Percentiles rank a stretch among this genome's conserved stretches.
These are phyloP conservation scores for Fraxinus angustifolia DNA, from an alignment of 305 asterid genomes.

Conservation along the genomic window DNA sequence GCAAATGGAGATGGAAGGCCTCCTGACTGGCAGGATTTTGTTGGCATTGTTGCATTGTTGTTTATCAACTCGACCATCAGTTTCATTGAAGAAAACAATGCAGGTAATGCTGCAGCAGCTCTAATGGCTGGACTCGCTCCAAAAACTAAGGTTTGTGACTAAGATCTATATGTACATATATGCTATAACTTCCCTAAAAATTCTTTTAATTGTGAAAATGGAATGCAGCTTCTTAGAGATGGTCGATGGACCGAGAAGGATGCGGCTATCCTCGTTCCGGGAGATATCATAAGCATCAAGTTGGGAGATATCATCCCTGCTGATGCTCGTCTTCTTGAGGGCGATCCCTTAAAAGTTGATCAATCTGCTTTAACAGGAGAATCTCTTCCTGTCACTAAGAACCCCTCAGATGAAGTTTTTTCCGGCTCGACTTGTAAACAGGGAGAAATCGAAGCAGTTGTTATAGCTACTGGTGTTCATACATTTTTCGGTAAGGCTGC, in stretches of 20 bases:
- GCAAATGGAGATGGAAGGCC: constrained; percentile 55
- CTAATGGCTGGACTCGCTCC: constrained; percentile 67
- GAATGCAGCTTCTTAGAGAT: constrained; percentile 44
- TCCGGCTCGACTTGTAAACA: constrained; percentile 61
- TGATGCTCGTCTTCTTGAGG: constrained; percentile 56
- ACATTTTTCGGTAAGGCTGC: constrained; percentile 66
- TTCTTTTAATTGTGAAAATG: background rate
- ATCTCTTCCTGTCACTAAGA: constrained; percentile 52
- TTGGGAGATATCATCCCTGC: constrained; percentile 57
- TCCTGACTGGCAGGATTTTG: constrained; percentile 64
- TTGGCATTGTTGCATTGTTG: constrained; percentile 47
- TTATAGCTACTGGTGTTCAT: constrained; percentile 56
- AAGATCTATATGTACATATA: background rate
- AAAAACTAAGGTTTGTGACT: constrained; percentile 42
- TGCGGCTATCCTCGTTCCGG: constrained; percentile 49
- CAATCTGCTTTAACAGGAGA: constrained; percentile 58
- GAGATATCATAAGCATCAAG: constrained; percentile 52
- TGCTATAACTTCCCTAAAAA: background rate
- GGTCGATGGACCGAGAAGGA: constrained; percentile 52
- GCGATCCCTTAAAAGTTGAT: constrained; percentile 48
- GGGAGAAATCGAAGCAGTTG: constrained; percentile 56
- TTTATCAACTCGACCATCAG: constrained; percentile 60
- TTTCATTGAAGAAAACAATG: constrained; percentile 62
- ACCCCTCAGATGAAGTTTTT: constrained; percentile 53
- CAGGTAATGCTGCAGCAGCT: constrained; percentile 69